Evolutionary conservation across 31 red algal species (phyloP), one percentile per base, ranked within the genome.

Genomic region (Asparagopsis taxiformis): DNA sequence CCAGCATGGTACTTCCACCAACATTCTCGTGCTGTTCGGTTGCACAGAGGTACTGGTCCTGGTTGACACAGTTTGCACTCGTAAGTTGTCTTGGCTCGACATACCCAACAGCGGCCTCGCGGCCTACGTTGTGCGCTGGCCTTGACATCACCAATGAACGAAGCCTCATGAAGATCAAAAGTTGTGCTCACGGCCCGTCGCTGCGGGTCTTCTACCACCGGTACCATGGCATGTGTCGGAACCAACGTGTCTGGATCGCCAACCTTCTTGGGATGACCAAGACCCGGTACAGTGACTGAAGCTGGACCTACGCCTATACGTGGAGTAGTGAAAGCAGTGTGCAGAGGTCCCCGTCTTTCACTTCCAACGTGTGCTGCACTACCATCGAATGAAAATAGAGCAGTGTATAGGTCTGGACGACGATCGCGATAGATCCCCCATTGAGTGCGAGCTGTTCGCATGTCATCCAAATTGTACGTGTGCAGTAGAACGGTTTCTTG

Each of bases 391-490:
- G 85, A 75, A 28, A 76, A 53, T 6, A 96, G 46, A 11, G 88
- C 31, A 21, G 69, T 72, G 72, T 97, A 97, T 32, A 97, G 70
- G 48, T 97, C 94, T 24, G 94, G 94, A 26, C 94, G 65, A 26
- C 94, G 82, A 74, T 97, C 94, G 30, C 94, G 74, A 60, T 92
- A 97, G 30, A 97, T 51, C 7, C 89, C 89, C 94, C 94, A 97
- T 13, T 72, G 58, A 30, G 32, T 54, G 22, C 94, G 76, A 30
- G 70, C 78, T 37, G 65, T 52, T n/a, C 73, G 69, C 62, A 88
- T 88, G n/a, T 65, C 69, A n/a, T 91, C 89, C 22, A 97, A 61
- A n/a, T 92, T 78, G 38, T 84, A 82, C 25, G 36, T 70, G 35
- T 70, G 70, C 55, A 84, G 61, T 30, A 92, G 56, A 17, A 77